phyloP scores from a whole-genome alignment of 2,329 filamentous ascomycete genomes.

The Apiospora koreana region DNA sequence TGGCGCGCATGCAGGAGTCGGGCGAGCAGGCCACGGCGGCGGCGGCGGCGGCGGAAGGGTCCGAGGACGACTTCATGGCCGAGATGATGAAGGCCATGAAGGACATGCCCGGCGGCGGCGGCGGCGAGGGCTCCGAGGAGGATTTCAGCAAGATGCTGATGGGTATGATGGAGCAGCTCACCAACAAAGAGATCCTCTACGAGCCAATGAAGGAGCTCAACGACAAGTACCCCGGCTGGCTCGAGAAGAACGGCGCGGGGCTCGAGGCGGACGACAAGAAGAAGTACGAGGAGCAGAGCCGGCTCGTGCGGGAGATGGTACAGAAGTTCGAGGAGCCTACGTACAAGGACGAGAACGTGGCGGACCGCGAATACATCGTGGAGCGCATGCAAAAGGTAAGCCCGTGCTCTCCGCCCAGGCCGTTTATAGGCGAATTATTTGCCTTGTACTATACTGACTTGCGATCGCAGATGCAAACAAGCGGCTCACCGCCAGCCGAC shows the following conservation, averaged over 20 bases:
- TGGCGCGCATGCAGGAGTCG: slow-evolving; percentile 93
- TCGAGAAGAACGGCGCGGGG: slow-evolving; percentile 71
- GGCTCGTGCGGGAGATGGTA: slow-evolving; percentile 82
- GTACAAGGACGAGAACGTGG: slow-evolving; percentile 80
- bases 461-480: slow-evolving; percentile 83
- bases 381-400: slow-evolving; percentile 96
- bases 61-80: slow-evolving; percentile 79
- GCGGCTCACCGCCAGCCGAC: slow-evolving; percentile 86
- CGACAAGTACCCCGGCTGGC: slow-evolving; percentile 89
- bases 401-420: neutral
- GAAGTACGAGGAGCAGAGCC: slow-evolving; percentile 79
- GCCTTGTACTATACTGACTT: slow-evolving; percentile 17
- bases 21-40: slow-evolving; percentile 84
- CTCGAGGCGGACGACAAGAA: slow-evolving; percentile 72
- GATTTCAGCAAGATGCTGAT: slow-evolving; percentile 94
- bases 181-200: slow-evolving; percentile 96
- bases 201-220: slow-evolving; percentile 98
- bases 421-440: too few relatives aligned
- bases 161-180: slow-evolving; percentile 98
- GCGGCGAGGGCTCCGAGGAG: slow-evolving; percentile 64
- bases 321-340: slow-evolving; percentile 79
- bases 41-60: slow-evolving; percentile 64
- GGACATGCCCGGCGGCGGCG: slow-evolving; percentile 47
- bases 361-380: slow-evolving; percentile 89
- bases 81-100: slow-evolving; percentile 91